A percentile compares a stretch with the other conserved stretches of the same genome.
These are phyloP conservation scores for Rhizodiscina lignyota DNA, from an alignment of 495 filamentous ascomycete genomes.

Conservation along the genomic window DNA sequence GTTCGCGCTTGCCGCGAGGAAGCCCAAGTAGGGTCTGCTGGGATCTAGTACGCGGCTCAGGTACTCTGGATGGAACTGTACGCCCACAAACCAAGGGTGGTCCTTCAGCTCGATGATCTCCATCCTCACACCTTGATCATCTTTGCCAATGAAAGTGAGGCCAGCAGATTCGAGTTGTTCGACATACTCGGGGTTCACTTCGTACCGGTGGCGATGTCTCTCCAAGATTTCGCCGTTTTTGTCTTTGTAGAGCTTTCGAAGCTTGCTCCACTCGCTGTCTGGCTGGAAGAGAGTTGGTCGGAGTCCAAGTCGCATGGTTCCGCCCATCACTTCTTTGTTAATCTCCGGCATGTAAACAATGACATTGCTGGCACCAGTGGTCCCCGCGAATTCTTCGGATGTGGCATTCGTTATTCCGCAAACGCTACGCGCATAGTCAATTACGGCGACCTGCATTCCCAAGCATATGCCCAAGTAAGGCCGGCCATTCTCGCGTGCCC, in stretches of 20 bases:
- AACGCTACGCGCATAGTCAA: constrained; percentile 69
- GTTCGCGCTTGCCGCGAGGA: constrained; percentile 52
- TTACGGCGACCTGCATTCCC: constrained; percentile 87
- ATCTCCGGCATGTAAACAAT: constrained; percentile 90
- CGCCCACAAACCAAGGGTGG: constrained; percentile 82
- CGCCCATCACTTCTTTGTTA: constrained; percentile 56
- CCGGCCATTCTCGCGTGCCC: constrained; percentile 63
- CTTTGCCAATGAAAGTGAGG: constrained; percentile 58
- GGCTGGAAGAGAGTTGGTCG: constrained; percentile 60
- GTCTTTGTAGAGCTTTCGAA: constrained; percentile 60
- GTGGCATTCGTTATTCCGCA: constrained; percentile 42
- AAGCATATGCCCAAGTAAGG: constrained; percentile 90
- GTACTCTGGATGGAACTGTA: constrained; percentile 84
- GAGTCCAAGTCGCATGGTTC: constrained; percentile 81
- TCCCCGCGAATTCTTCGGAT: constrained; percentile 45
- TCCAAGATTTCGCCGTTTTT: constrained; percentile 29
- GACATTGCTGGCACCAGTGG: constrained; percentile 17
- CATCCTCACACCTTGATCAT: constrained; percentile 71
- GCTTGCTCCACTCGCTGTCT: constrained; percentile 61
- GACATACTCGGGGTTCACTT: constrained; percentile 55
- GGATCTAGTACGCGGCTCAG: constrained; percentile 54
- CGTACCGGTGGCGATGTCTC: constrained; percentile 59
- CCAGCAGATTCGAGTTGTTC: constrained; percentile 28
- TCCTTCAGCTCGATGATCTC: constrained; percentile 79
- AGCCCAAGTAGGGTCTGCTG: constrained; percentile 66